Conservation (phyloP, 352 stramenopile species). For the Blastocystis sp. region DNA sequence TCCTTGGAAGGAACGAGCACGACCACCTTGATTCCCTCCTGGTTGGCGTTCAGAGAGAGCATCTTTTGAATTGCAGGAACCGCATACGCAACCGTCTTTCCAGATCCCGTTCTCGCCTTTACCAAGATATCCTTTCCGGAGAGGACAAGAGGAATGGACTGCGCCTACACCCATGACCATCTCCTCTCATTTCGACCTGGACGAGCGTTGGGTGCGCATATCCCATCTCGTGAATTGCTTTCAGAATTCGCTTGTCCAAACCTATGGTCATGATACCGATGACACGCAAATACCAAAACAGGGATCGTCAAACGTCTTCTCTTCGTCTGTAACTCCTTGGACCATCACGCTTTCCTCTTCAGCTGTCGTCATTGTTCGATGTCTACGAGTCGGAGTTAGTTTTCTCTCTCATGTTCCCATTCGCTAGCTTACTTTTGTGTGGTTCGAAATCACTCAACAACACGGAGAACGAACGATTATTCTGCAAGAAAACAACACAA, state of each 20-base stretch:
- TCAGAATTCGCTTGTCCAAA: constrained; percentile 71
- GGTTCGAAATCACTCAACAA: neutral
- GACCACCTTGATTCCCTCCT: constrained; percentile 66
- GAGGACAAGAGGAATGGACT: constrained; percentile 80
- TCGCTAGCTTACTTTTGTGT: neutral
- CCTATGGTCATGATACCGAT: constrained; percentile 68
- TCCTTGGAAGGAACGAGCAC: constrained; percentile 91
- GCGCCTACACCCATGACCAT: constrained; percentile 59
- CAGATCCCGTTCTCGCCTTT: constrained; percentile 77
- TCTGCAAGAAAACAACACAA: neutral
- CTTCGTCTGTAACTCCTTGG: constrained; percentile 13
- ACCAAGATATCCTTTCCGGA: constrained; percentile 82
- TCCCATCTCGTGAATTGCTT: constrained; percentile 74
- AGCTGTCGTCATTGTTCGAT: neutral
- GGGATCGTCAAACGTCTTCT: constrained; percentile 63
- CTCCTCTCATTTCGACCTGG: constrained; percentile 60
- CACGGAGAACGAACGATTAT: neutral
- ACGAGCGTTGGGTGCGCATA: constrained; percentile 76
- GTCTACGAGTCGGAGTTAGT: neutral
- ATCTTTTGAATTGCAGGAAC: constrained; percentile 82
- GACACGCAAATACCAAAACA: constrained; percentile 62
- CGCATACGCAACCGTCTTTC: constrained; percentile 83
- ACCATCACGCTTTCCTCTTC: neutral
- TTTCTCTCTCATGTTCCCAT: neutral
- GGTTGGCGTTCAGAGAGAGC: constrained; percentile 58